phyloP scores from a whole-genome alignment of 2,329 filamentous ascomycete genomes.

The Colletotrichum somersetense region DNA sequence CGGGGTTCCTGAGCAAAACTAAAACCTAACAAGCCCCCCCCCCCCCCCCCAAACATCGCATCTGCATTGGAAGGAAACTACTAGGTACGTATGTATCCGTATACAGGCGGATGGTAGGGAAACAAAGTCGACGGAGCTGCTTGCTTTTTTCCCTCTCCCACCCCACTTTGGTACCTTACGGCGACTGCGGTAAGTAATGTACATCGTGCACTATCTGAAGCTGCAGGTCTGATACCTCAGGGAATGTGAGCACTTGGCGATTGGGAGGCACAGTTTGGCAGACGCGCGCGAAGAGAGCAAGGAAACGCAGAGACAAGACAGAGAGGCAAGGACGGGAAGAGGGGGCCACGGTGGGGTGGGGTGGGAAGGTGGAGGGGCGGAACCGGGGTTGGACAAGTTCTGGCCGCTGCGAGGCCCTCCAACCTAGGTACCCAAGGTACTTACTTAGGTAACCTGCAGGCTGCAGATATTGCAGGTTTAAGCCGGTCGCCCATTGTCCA shows the following conservation, averaged over 20 bases:
- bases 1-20: background rate
- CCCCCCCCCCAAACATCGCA: background rate
- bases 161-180: background rate
- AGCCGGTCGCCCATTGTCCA: conserved; percentile 33
- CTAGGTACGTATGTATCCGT: background rate
- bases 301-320: background rate
- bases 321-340: background rate
- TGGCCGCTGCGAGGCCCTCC: conserved; percentile 36
- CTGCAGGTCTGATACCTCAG: background rate
- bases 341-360: background rate
- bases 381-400: conserved; percentile 28
- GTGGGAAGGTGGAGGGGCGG: conserved; percentile 10
- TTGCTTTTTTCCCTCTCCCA: background rate
- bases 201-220: background rate
- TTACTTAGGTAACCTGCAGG: too few relatives aligned
- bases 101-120: background rate
- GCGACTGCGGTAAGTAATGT: conserved; percentile 5
- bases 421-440: background rate
- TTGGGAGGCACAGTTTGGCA: background rate
- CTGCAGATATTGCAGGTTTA: conserved; percentile 14
- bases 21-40: background rate
- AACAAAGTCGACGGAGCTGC: background rate
- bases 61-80: background rate
- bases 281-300: background rate
- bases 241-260: background rate